These are phyloP conservation scores for Spiraea crenata DNA, from an alignment of 331 rosid species.

Conservation along the genomic window DNA sequence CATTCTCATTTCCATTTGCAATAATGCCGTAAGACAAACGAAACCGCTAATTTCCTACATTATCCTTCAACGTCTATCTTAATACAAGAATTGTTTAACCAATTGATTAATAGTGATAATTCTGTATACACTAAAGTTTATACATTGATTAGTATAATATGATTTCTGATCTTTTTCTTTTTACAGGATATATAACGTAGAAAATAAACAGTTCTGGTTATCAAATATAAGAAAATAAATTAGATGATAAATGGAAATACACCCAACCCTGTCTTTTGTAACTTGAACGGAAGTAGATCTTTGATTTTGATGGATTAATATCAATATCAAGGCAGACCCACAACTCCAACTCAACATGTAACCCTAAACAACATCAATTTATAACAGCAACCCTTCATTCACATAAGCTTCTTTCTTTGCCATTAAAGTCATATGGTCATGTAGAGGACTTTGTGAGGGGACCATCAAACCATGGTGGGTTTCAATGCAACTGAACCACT, in stretches of 20 bases:
- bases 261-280: neutral
- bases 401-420: slow-evolving; percentile 38
- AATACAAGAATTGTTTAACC: too few species aligned
- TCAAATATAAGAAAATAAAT: too few species aligned
- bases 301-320: slow-evolving; percentile 17
- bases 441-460: slow-evolving; percentile 46
- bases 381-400: slow-evolving; percentile 36
- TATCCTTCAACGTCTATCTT: too few species aligned
- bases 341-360: slow-evolving; percentile 21
- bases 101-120: too few species aligned
- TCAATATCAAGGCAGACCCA: slow-evolving; percentile 9
- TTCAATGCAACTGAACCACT: slow-evolving; percentile 56
- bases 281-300: neutral
- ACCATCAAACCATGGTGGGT: slow-evolving; percentile 45
- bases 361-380: slow-evolving; percentile 26
- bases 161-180: too few species aligned
- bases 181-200: too few species aligned
- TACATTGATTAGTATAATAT: too few species aligned
- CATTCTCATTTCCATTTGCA: neutral
- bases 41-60: too few species aligned
- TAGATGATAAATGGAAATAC: too few species aligned
- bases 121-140: too few species aligned
- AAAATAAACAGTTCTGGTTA: too few species aligned
- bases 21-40: too few species aligned
- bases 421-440: slow-evolving; percentile 58